Evolutionary conservation across 2,329 filamentous ascomycete genomes (phyloP).

Genomic region (Fulvia fulva): DNA sequence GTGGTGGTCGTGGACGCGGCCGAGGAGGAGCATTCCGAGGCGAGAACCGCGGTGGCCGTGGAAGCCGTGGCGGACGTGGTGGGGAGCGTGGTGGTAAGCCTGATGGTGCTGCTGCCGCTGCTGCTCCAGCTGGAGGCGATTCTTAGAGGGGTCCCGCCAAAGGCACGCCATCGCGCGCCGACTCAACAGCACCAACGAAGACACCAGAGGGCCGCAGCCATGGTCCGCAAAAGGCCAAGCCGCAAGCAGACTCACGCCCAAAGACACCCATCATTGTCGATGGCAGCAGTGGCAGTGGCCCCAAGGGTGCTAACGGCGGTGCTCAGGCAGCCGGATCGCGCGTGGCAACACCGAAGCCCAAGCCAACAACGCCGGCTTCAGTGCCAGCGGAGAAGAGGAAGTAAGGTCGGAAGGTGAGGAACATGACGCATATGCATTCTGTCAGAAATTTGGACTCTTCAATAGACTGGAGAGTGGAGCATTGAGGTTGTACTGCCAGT

Average conservation of each 20-base stretch:
- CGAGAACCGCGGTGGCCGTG: conserved; percentile 50
- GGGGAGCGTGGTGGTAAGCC: conserved; percentile 30
- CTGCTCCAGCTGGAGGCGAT: conserved; percentile 27
- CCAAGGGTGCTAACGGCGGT: neutral
- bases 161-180: neutral
- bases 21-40: conserved; percentile 28
- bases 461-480: neutral
- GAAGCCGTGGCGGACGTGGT: conserved; percentile 45
- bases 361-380: neutral
- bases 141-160: conserved; percentile 20
- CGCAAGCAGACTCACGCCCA: neutral
- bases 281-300: neutral
- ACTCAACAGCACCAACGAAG: neutral
- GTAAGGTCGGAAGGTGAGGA: neutral
- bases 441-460: neutral
- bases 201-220: neutral
- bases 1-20: conserved; percentile 48
- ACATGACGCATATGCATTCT: neutral
- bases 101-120: conserved; percentile 17
- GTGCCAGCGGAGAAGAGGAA: neutral
- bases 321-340: neutral
- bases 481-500: neutral
- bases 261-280: neutral
- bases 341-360: neutral
- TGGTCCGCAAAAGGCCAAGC: neutral